These are phyloP conservation scores for Candida mattraensis DNA, from an alignment of 805 yeast species.

Conservation along the genomic window DNA sequence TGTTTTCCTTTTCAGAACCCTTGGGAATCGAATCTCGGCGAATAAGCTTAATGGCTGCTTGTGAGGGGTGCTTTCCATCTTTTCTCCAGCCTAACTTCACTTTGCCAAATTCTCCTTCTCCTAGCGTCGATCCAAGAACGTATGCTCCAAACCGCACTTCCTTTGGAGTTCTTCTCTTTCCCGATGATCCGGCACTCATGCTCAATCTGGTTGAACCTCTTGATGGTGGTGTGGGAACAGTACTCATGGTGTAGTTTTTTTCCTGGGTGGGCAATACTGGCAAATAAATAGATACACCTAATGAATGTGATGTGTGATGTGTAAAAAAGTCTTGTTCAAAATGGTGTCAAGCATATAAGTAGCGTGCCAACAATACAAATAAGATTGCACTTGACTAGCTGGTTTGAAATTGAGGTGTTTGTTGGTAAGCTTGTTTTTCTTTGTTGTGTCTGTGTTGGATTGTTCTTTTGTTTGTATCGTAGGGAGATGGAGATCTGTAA, in stretches of 20 bases:
- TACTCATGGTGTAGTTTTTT: constrained; percentile 10
- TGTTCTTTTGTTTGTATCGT: too few species aligned
- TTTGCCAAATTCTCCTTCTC: constrained; percentile 98
- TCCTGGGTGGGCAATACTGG: background rate
- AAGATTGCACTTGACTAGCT: background rate
- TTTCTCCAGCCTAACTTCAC: constrained; percentile 96
- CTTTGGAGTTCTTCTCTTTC: constrained; percentile 44
- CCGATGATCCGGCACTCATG: constrained; percentile 18
- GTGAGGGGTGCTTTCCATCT: constrained; percentile 72
- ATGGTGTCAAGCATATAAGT: constrained; percentile 4
- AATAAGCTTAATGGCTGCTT: constrained; percentile 91
- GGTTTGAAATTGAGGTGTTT: too few species aligned
- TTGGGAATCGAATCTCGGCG: constrained; percentile 85
- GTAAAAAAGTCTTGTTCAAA: constrained; percentile 3
- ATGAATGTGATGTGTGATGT: too few species aligned
- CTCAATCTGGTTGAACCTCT: constrained; percentile 21
- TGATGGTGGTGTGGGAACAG: constrained; percentile 14
- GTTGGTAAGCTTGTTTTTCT: too few species aligned
- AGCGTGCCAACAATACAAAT: background rate
- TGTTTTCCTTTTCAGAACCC: constrained; percentile 81
- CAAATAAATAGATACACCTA: background rate
- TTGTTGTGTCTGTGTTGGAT: too few species aligned
- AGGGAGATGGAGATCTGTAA: too few species aligned
- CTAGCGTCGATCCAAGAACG: constrained; percentile 87
- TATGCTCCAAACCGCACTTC: constrained; percentile 89